Evolutionary conservation across 169 alveolate species (phyloP).

Genomic region (Fabrea salina): DNA sequence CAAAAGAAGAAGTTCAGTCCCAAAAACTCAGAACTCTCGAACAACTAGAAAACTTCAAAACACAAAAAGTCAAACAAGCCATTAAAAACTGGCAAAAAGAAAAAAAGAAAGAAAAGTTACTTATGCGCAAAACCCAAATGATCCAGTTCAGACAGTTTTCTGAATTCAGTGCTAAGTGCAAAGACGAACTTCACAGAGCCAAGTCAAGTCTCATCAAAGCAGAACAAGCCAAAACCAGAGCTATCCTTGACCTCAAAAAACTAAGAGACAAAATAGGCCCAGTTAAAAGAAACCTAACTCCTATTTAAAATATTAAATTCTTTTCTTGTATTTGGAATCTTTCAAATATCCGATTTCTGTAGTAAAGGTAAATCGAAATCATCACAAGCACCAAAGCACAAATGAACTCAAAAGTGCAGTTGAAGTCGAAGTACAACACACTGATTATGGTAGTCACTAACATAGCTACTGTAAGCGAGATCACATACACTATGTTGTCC

Average conservation of each 20-base stretch:
- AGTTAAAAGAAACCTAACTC: too few relatives aligned
- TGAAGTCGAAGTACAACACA: slow-evolving; percentile 1
- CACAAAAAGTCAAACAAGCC: not conserved
- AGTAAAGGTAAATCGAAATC: slow-evolving; percentile 6
- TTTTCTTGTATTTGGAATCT: slow-evolving; percentile 1
- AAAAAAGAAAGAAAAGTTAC: not conserved
- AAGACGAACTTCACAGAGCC: not conserved
- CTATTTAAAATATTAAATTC: not conserved
- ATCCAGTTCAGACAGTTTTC: not conserved
- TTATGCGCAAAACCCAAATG: not conserved
- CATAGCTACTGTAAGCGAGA: slow-evolving; percentile 26
- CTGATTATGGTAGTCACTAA: not conserved
- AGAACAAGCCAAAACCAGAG: not conserved
- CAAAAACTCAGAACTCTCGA: not conserved
- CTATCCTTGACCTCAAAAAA: not conserved
- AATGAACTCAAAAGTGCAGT: not conserved
- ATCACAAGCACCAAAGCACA: slow-evolving; percentile 24
- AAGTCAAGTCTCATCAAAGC: not conserved
- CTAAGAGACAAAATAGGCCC: too few relatives aligned
- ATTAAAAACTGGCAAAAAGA: not conserved
- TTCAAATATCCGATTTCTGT: slow-evolving; percentile 13
- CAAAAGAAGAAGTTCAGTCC: not conserved
- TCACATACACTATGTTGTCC: slow-evolving; percentile 27
- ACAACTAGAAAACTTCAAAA: not conserved
- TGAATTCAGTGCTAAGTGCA: not conserved